These are phyloP conservation scores for Naganishia friedmannii DNA, from an alignment of 768 basidiomycete species.

Conservation along the genomic window DNA sequence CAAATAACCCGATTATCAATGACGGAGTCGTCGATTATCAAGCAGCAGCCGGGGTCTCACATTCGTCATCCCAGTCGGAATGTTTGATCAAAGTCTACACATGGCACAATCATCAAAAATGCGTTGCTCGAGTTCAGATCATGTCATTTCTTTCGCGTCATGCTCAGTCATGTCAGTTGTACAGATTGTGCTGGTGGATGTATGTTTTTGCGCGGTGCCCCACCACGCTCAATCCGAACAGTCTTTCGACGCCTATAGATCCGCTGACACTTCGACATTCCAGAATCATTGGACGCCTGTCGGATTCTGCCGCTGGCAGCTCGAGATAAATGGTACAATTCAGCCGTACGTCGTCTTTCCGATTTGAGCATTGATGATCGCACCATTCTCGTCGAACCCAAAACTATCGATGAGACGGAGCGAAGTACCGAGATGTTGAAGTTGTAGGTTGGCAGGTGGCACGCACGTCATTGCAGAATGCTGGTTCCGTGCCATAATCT, in stretches of 20 bases:
- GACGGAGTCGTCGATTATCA: background rate
- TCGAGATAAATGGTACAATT: background rate
- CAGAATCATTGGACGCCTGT: too few relatives aligned
- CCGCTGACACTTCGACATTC: too few relatives aligned
- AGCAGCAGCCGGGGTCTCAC: background rate
- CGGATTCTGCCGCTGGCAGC: background rate
- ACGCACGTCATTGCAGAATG: constrained; percentile 3
- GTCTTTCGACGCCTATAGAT: too few relatives aligned
- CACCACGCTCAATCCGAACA: too few relatives aligned
- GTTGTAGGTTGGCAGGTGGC: background rate
- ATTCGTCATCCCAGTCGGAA: background rate
- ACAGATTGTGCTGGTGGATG: too few relatives aligned
- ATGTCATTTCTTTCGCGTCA: too few relatives aligned
- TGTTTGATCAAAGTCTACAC: background rate
- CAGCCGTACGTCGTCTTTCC: constrained; percentile 1
- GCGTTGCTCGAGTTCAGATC: too few relatives aligned
- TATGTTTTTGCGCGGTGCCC: too few relatives aligned
- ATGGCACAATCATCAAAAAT: too few relatives aligned
- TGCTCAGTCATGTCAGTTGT: too few relatives aligned
- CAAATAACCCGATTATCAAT: too few relatives aligned
- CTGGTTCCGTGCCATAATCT: background rate
- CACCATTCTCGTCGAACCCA: background rate
- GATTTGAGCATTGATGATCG: background rate
- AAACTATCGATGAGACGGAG: background rate
- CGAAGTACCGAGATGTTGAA: constrained; percentile 2